Base-by-base conservation (phyloP, 164 flowering plant species). In the Magnolia changhungtana region DNA sequence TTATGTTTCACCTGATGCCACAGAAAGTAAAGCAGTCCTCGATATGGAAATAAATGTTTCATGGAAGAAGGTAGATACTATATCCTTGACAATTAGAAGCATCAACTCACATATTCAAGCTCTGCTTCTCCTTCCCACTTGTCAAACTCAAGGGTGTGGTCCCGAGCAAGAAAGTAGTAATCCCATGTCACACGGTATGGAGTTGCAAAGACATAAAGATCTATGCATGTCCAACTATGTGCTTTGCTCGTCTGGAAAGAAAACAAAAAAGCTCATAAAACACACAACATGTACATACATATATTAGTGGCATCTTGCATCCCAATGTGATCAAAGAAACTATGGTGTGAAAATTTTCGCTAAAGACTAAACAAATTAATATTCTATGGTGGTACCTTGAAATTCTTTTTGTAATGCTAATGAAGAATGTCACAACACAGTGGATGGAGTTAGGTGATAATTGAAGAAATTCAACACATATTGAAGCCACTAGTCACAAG, bases 161-260 rank as follows among this genome's bases (percentile, higher is more conserved):
- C 96, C 63, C 95, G 91, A 61, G 90, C 84, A 8, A 88, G 19
- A 64, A 94, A 85, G 77, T 94, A 96, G 80, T 91, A 94, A 80
- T 96, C 97, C 98, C 98, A 96, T 59, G 97, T 90, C 23, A 90
- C 97, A 72, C 95, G 94, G 77, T 90, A 96, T 31, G 99, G 99
- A 75, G 99, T 96, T n/a, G 96, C 98, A 86, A 96, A 96, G 77
- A 96, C 85, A 80, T 96, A 96, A 68, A 96, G 80, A 84, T 96
- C 99, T 93, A 96, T 94, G 71, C 99, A 96, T 14, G 98, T 96
- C 97, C 97, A 94, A 81, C 97, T 94, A 80, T 92, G 99, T 67
- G 97, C 93, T 8, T 88, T 85, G 79, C 81, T 86, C 52, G 83
- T 84, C 99, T 96, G 88, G 49, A 79, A 37, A 58, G 51, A 20